A percentile compares a stretch with the other conserved stretches of the same genome.
Evolutionary conservation across 371 early-diverging fungal genomes (phyloP).

Genomic region (Blastocladiella emersonii): DNA sequence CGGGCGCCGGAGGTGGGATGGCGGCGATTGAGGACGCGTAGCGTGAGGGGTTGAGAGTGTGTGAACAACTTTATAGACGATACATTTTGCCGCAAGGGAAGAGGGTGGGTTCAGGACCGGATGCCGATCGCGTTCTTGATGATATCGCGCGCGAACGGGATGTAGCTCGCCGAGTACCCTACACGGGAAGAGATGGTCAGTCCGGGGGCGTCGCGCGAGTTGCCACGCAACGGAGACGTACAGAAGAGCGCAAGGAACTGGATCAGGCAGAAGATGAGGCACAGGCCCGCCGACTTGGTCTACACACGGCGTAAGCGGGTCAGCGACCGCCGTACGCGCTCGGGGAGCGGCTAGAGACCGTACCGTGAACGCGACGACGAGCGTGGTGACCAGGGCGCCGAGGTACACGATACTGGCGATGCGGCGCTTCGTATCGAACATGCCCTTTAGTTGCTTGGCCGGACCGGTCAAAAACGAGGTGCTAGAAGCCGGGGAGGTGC

Average conservation of each 20-base stretch:
- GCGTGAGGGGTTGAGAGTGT: too few relatives aligned
- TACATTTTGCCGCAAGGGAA: too few relatives aligned
- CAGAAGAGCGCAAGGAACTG: constrained; percentile 78
- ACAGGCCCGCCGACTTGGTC: constrained; percentile 38
- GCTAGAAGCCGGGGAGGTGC: constrained; percentile 23
- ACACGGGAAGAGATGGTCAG: too few relatives aligned
- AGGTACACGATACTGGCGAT: constrained; percentile 49
- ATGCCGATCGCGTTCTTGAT: too few relatives aligned
- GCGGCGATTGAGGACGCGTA: too few relatives aligned
- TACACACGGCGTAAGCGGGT: too few relatives aligned
- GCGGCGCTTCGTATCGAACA: constrained; percentile 48
- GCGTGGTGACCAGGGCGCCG: constrained; percentile 37
- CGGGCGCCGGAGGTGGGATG: too few relatives aligned
- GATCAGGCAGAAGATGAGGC: constrained; percentile 55
- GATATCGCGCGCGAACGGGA: constrained; percentile 41
- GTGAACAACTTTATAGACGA: too few relatives aligned
- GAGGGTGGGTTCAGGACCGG: too few relatives aligned
- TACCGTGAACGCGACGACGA: constrained; percentile 43
- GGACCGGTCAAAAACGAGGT: constrained; percentile 81
- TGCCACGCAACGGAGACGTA: constrained; percentile 6
- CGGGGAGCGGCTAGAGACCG: too few relatives aligned
- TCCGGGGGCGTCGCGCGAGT: too few relatives aligned
- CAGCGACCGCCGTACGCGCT: too few relatives aligned
- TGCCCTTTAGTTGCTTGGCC: constrained; percentile 65
- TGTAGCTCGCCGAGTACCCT: constrained; percentile 51